These are phyloP conservation scores for Trametes gibbosa DNA, from an alignment of 768 basidiomycete genomes.

Conservation along the genomic window DNA sequence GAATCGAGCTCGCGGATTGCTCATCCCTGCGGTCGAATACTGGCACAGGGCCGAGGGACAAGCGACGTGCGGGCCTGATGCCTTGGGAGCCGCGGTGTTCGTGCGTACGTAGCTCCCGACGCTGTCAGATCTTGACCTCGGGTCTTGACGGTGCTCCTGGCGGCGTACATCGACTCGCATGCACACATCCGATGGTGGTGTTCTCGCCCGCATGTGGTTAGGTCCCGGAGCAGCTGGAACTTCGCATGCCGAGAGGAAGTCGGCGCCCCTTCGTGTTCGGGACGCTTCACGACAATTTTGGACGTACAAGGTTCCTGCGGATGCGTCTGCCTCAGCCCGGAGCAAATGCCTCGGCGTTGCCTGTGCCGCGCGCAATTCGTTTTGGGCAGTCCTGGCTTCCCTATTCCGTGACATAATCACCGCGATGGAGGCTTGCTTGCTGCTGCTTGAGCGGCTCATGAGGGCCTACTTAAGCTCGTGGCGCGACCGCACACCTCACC, in stretches of 20 bases:
- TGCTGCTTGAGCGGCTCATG: slow-evolving; percentile 6
- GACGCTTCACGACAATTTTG: slow-evolving; percentile 4
- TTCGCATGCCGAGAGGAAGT: slow-evolving; percentile 4
- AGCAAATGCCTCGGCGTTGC: slow-evolving; percentile 2
- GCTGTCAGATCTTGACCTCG: background rate
- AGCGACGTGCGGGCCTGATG: background rate
- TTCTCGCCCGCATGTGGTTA: slow-evolving; percentile 2
- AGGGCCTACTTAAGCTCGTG: slow-evolving; percentile 6
- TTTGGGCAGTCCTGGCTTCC: background rate
- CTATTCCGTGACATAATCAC: slow-evolving; percentile 10
- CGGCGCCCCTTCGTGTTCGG: slow-evolving; percentile 3
- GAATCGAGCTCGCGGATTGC: background rate
- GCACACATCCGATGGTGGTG: background rate
- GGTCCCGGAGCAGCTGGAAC: background rate
- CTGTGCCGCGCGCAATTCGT: slow-evolving; percentile 5
- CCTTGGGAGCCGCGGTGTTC: background rate
- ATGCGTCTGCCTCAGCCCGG: background rate
- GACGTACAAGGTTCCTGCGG: slow-evolving; percentile 1
- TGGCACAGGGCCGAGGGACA: background rate
- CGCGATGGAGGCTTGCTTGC: background rate
- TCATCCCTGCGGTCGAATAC: background rate
- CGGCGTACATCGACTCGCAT: background rate
- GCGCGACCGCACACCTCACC: background rate
- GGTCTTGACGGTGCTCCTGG: background rate
- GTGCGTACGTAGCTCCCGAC: background rate